Conservation (phyloP, 2,329 filamentous ascomycete species). For the Botrytis galanthina region DNA sequence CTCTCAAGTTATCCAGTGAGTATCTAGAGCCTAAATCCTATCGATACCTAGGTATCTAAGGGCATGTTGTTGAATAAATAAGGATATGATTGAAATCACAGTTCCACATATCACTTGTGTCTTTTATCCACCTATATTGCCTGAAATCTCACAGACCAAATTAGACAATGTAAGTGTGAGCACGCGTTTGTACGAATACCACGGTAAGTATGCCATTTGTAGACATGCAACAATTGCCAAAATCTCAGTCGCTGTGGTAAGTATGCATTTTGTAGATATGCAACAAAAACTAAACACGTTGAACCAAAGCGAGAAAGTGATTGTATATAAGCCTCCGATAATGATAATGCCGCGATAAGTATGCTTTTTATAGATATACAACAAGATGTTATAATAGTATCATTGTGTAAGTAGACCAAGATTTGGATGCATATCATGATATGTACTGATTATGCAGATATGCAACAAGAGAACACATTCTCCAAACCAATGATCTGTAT, state of each 20-base stretch:
- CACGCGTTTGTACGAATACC: background rate
- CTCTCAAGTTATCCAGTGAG: background rate
- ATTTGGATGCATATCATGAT: background rate
- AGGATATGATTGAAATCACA: too few relatives aligned
- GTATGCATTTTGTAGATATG: background rate
- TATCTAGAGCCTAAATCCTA: background rate
- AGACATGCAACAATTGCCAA: background rate
- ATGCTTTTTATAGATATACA: background rate
- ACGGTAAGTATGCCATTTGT: background rate
- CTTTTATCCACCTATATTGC: too few relatives aligned
- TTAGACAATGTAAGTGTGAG: accelerated
- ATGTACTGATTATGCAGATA: background rate
- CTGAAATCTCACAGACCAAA: accelerated
- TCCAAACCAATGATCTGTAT: background rate
- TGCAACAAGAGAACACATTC: background rate
- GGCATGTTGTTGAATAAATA: too few relatives aligned
- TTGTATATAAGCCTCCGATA: too few relatives aligned
- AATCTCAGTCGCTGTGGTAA: background rate
- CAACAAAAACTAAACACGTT: too few relatives aligned
- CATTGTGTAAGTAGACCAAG: too few relatives aligned
- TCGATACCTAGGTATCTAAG: background rate
- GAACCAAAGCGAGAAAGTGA: too few relatives aligned
- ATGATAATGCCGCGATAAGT: background rate
- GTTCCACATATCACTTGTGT: too few relatives aligned
- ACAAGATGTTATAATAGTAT: background rate